Evolutionary conservation across 495 filamentous ascomycete species (phyloP).

Genomic region (Geoglossum glabrum): DNA sequence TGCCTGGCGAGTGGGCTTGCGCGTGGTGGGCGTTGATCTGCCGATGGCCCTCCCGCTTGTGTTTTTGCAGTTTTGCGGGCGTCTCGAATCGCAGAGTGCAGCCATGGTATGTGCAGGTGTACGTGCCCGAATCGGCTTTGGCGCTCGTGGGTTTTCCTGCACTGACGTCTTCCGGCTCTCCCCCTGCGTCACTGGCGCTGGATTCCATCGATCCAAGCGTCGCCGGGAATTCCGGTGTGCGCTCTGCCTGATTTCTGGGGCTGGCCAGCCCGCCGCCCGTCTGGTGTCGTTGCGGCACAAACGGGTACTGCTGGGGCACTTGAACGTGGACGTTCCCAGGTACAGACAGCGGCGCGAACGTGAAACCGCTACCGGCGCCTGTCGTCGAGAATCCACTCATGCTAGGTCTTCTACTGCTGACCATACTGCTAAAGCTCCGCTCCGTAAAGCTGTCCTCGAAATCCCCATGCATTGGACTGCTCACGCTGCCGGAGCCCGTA

Average conservation of each 20-base stretch:
- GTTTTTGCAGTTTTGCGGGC: constrained; percentile 70
- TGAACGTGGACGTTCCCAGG: constrained; percentile 21
- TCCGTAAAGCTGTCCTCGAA: constrained; percentile 13
- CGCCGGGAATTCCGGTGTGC: constrained; percentile 37
- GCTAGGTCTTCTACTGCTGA: constrained; percentile 22
- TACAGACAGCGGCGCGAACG: constrained; percentile 24
- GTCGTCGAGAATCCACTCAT: constrained; percentile 16
- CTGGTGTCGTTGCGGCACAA: constrained; percentile 20
- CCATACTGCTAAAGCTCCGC: constrained; percentile 24
- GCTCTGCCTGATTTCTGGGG: constrained; percentile 15
- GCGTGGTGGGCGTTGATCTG: constrained; percentile 20
- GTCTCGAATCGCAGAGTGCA: constrained; percentile 79
- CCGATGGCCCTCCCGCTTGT: constrained; percentile 86
- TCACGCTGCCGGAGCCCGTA: background rate
- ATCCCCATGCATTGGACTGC: constrained; percentile 3
- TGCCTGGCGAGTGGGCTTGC: constrained; percentile 5
- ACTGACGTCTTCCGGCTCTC: constrained; percentile 14
- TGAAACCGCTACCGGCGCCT: constrained; percentile 13
- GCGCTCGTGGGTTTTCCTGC: constrained; percentile 35
- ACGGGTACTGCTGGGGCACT: constrained; percentile 38
- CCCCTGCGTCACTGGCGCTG: constrained; percentile 31
- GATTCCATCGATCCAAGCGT: constrained; percentile 45
- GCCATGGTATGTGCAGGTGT: constrained; percentile 87
- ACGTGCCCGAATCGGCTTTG: constrained; percentile 63
- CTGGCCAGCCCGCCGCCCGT: constrained; percentile 16